Evolutionary conservation across 2,329 filamentous ascomycete genomes (phyloP).

Genomic region (Arthrobotrys conoides): DNA sequence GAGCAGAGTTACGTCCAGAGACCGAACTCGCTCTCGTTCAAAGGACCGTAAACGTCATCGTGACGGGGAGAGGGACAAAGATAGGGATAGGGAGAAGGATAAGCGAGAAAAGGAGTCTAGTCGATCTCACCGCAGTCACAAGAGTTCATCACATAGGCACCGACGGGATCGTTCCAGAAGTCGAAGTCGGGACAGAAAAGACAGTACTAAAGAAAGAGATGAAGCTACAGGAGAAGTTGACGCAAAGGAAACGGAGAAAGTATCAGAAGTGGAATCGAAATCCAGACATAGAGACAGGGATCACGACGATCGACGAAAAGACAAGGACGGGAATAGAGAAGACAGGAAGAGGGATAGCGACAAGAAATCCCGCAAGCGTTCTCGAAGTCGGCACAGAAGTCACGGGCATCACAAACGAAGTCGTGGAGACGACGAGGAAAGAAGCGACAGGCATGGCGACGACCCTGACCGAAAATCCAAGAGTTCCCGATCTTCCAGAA

Average conservation of each 20-base stretch:
- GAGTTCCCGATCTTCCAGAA: constrained; percentile 63
- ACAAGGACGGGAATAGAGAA: constrained; percentile 60
- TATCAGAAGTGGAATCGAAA: constrained; percentile 47
- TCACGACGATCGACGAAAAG: constrained; percentile 58
- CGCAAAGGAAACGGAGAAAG: constrained; percentile 54
- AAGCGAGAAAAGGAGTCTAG: constrained; percentile 50
- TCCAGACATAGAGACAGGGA: constrained; percentile 61
- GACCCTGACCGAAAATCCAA: constrained; percentile 61
- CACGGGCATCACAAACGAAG: constrained; percentile 59
- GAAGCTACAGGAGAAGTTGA: constrained; percentile 61
- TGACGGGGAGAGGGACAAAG: constrained; percentile 61
- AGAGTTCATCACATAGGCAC: constrained; percentile 59
- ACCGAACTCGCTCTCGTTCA: constrained; percentile 55
- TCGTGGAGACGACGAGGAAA: constrained; percentile 58
- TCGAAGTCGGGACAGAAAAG: constrained; percentile 55
- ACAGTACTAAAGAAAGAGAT: constrained; percentile 61
- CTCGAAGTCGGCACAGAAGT: constrained; percentile 55
- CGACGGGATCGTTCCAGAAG: constrained; percentile 55
- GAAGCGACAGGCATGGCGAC: constrained; percentile 60
- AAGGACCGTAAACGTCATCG: constrained; percentile 50
- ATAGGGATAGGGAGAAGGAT: constrained; percentile 61
- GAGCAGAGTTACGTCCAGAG: constrained; percentile 42
- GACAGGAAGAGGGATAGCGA: constrained; percentile 56
- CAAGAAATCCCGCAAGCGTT: constrained; percentile 61
- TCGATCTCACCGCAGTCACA: constrained; percentile 62